A percentile compares a stretch with the other conserved stretches of the same genome.
These are phyloP conservation scores for Fusarium cicatricum DNA, from an alignment of 2,329 filamentous ascomycete genomes.

Conservation along the genomic window DNA sequence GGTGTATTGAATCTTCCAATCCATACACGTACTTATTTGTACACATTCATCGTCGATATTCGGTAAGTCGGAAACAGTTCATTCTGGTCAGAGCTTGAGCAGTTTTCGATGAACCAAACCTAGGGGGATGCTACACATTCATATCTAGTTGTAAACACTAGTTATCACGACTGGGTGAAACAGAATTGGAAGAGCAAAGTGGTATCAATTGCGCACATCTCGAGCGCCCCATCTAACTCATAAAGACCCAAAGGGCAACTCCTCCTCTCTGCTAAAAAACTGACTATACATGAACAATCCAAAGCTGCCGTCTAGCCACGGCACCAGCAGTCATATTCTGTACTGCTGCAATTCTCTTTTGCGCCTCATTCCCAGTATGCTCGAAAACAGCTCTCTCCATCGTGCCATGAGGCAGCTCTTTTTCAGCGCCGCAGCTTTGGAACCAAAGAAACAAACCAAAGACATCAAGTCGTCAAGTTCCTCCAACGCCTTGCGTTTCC, in stretches of 20 bases:
- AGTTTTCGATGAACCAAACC: too few species aligned
- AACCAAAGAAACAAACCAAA: slow-evolving; percentile 8
- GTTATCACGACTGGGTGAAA: not conserved
- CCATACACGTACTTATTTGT: too few species aligned
- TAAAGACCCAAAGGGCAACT: slow-evolving; percentile 5
- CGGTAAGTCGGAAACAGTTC: too few species aligned
- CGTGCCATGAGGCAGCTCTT: not conserved
- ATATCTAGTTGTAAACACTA: not conserved
- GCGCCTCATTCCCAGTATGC: slow-evolving; percentile 3
- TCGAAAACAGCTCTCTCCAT: slow-evolving; percentile 9
- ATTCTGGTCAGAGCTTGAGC: too few species aligned
- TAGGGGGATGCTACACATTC: too few species aligned
- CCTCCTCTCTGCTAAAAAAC: slow-evolving; percentile 9
- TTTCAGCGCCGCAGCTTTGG: not conserved
- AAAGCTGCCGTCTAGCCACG: slow-evolving; percentile 7
- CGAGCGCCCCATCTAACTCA: slow-evolving; percentile 19
- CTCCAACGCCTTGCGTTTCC: slow-evolving; percentile 39
- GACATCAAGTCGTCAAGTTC: slow-evolving; percentile 29
- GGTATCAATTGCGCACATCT: slow-evolving; percentile 40
- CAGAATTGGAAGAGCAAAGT: slow-evolving; percentile 22
- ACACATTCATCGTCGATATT: too few species aligned
- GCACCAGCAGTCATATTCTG: slow-evolving; percentile 16
- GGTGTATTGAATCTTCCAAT: too few species aligned
- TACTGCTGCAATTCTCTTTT: slow-evolving; percentile 1
- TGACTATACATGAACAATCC: slow-evolving; percentile 17